Conservation (phyloP, 129 eudicot genomes). For the Erigeron canadensis region DNA sequence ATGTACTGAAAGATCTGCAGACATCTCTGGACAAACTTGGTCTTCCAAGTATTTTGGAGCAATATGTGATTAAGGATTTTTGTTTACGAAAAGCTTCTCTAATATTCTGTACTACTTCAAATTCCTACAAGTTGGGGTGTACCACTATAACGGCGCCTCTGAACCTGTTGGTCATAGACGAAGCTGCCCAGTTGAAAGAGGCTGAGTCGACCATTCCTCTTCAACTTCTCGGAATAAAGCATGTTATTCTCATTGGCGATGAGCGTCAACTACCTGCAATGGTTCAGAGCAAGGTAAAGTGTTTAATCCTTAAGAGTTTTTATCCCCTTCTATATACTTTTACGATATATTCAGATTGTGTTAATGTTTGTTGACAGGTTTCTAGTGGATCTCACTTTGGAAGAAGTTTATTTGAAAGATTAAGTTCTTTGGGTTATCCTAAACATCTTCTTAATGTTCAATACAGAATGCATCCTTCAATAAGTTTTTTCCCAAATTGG, state of each 20-base stretch:
- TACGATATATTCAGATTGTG: neutral
- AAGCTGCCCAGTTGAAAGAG: slow-evolving; percentile 57
- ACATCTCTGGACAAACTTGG: slow-evolving; percentile 35
- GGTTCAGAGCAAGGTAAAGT: slow-evolving; percentile 46
- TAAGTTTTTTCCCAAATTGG: slow-evolving; percentile 35
- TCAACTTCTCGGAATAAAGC: slow-evolving; percentile 43
- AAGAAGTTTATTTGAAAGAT: slow-evolving; percentile 34
- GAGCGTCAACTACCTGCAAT: slow-evolving; percentile 57
- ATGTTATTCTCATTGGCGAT: slow-evolving; percentile 53
- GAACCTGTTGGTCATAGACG: slow-evolving; percentile 46
- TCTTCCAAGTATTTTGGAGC: slow-evolving; percentile 35
- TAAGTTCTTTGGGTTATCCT: slow-evolving; percentile 12
- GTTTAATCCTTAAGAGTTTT: neutral
- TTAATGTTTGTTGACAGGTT: slow-evolving; percentile 17
- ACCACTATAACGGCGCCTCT: slow-evolving; percentile 28
- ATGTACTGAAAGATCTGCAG: slow-evolving; percentile 40
- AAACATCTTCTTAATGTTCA: slow-evolving; percentile 33
- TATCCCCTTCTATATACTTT: neutral
- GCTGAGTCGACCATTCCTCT: slow-evolving; percentile 53
- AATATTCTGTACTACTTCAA: slow-evolving; percentile 65
- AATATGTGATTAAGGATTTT: slow-evolving; percentile 29
- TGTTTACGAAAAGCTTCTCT: slow-evolving; percentile 57
- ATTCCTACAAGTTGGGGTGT: slow-evolving; percentile 51
- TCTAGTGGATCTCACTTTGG: slow-evolving; percentile 22
- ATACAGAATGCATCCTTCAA: slow-evolving; percentile 41